Conservation (phyloP, 305 asterid genomes). For the Striga hermonthica region DNA sequence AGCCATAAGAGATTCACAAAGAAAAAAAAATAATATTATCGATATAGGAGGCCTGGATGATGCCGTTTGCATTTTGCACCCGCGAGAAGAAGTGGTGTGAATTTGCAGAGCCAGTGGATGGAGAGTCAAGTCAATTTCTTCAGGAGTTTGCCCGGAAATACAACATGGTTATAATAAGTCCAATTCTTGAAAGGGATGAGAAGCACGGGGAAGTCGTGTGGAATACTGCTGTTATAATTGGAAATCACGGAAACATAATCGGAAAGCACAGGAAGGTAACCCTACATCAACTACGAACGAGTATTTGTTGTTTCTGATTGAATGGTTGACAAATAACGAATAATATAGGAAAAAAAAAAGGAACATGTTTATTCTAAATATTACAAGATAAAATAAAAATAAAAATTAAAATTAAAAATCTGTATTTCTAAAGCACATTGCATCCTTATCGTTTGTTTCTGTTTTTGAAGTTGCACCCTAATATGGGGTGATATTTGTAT, state of each 20-base stretch:
- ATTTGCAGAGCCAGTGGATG: constrained; percentile 83
- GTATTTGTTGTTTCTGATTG: too few species aligned
- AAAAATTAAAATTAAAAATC: not conserved
- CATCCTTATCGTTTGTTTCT: not conserved
- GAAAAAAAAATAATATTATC: not conserved
- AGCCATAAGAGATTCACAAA: constrained; percentile 11
- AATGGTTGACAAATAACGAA: too few species aligned
- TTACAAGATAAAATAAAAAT: not conserved
- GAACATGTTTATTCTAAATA: not conserved
- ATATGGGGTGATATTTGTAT: too few species aligned
- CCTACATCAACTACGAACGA: not conserved
- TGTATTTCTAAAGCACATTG: too few species aligned
- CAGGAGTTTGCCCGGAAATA: constrained; percentile 67
- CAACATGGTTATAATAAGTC: constrained; percentile 85
- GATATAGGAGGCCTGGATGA: constrained; percentile 89
- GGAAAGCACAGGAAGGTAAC: constrained; percentile 94
- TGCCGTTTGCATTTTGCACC: constrained; percentile 98
- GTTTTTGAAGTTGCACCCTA: not conserved
- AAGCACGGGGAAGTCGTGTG: constrained; percentile 85
- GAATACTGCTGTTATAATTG: constrained; percentile 90
- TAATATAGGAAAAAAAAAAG: too few species aligned
- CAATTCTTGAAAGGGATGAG: constrained; percentile 91
- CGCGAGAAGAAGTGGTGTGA: constrained; percentile 97
- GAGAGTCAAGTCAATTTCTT: constrained; percentile 85
- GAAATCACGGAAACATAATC: constrained; percentile 84